Evolutionary conservation across 2,329 filamentous ascomycete species (phyloP), one percentile per base, ranked within the genome.

Genomic region (Aspergillaceae sp.): DNA sequence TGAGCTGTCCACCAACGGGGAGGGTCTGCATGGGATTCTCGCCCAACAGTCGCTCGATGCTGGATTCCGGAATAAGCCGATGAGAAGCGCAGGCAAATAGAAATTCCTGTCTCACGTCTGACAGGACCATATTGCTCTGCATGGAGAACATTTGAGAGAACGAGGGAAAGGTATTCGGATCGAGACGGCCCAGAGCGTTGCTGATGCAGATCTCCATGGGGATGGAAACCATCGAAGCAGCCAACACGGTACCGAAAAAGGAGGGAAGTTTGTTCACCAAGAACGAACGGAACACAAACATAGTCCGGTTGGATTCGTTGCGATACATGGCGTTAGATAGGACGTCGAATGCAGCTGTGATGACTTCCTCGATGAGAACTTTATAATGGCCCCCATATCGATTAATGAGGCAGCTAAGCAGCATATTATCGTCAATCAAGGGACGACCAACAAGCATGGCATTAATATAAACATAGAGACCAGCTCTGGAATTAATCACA

Each of bases 11-110:
- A 27, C 83, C 78, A 27, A 82, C 79, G 1, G 88, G 86, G 42
- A 90, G 72, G 34, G 82, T 85, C 53, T 87, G 83, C 71, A 92
- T 84, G 0, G 87, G 86, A 27, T 88, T 84, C 57, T 95, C 89
- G 4, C 88, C 89, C 2, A 96, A 71, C 7, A 98, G 77, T 3
- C 79, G 78, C 60, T 91, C 83, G 10, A 95, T 86, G 42, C 84
- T 86, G 32, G 80, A 76, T 52, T 89, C 82, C 0, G 83, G 79
- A 27, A 97, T 82, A n/a, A 98, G 73, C 1, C 83, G 82, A 63
- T 97, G 90, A 35, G 96, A 75, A 45, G 87, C 87, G 61, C 92
- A 98, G 0, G 91, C 83, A 52, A 94, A 92, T 36, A 94, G 79
- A 54, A 97, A 97, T 50, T 96, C 73, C 68, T 85, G 86, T 28